These are phyloP conservation scores for Prunus persica DNA, from an alignment of 306 rosid species.

Conservation along the genomic window Prunus_persica_NCBIv2 NC_034012.1:566001-566500, in stretches of 20 bases:
- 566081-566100: background rate
- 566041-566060: background rate
- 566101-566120: background rate
- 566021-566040: background rate
- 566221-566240: conserved; percentile 15
- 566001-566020: background rate
- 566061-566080: background rate
- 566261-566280: conserved; percentile 65
- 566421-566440: conserved; percentile 87
- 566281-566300: conserved; percentile 85
- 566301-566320: conserved; percentile 92
- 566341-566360: conserved; percentile 4
- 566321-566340: conserved; percentile 65
- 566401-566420: conserved; percentile 66
- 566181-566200: background rate
- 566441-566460: conserved; percentile 93
- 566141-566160: background rate
- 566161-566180: background rate
- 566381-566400: conserved; percentile 23
- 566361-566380: conserved; percentile 12
- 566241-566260: conserved; percentile 17
- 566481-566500: conserved; percentile 65
- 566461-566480: conserved; percentile 65
- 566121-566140: background rate
- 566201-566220: background rate